Evolutionary conservation across 179 eudicot genomes (phyloP).

Genomic region (Patellifolia procumbens): DNA sequence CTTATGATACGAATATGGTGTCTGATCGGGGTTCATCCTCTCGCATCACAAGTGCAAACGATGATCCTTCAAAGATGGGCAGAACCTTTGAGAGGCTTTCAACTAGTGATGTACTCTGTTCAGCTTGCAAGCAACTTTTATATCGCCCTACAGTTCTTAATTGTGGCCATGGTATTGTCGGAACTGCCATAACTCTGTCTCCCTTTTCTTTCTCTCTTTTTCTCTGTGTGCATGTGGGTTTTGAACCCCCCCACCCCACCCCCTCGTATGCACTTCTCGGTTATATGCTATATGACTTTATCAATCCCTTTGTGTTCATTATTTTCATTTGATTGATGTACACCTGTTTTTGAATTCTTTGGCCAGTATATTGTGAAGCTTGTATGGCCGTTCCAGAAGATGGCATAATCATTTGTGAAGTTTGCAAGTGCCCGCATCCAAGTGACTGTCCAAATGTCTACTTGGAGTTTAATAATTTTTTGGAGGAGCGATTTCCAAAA

Average conservation of each 20-base stretch:
- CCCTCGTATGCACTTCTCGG: too few species aligned
- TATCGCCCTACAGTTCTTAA: constrained; percentile 71
- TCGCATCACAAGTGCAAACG: constrained; percentile 14
- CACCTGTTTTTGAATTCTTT: constrained; percentile 9
- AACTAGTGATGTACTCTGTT: constrained; percentile 52
- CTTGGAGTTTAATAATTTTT: constrained; percentile 53
- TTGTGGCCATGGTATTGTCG: constrained; percentile 79
- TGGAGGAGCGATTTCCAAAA: constrained; percentile 61
- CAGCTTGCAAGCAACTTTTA: constrained; percentile 57
- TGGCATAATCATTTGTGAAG: constrained; percentile 49
- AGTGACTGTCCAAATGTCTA: constrained; percentile 60
- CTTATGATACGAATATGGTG: constrained; percentile 13
- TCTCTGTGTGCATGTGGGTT: not conserved
- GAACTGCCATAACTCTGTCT: constrained; percentile 1
- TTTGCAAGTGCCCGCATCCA: constrained; percentile 65
- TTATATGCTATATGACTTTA: not conserved
- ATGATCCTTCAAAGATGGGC: constrained; percentile 17
- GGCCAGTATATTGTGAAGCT: constrained; percentile 63
- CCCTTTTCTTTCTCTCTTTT: not conserved
- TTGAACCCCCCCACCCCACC: too few species aligned
- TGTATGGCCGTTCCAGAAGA: constrained; percentile 49
- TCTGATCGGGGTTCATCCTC: constrained; percentile 22
- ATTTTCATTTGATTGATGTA: constrained; percentile 4
- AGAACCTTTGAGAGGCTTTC: constrained; percentile 35
- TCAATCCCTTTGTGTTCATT: not conserved